Evolutionary conservation across 768 basidiomycete genomes (phyloP).

Genomic region (Leccinum boreale): DNA sequence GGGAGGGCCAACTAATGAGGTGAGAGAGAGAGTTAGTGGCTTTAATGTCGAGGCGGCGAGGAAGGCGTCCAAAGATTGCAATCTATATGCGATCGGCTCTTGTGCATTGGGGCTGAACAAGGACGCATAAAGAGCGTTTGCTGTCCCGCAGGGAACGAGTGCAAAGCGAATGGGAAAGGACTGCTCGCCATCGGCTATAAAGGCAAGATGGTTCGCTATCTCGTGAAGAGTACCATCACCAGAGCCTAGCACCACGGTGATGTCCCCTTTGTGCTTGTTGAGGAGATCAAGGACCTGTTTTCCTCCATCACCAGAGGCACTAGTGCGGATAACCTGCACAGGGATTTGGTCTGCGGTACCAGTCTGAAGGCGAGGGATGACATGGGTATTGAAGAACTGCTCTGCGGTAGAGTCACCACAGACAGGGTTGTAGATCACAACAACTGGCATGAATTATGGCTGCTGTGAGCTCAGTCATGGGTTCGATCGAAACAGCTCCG

Average conservation of each 20-base stretch:
- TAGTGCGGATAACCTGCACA: conserved; percentile 45
- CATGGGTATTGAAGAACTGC: conserved; percentile 53
- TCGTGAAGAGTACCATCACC: conserved; percentile 95
- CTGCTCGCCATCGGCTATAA: conserved; percentile 13
- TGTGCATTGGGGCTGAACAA: conserved; percentile 55
- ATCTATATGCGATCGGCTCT: conserved; percentile 38
- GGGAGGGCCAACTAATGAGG: conserved; percentile 39
- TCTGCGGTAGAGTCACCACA: conserved; percentile 59
- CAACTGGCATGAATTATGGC: conserved; percentile 40
- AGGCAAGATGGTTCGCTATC: conserved; percentile 60
- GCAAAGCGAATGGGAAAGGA: conserved; percentile 39
- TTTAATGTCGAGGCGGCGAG: conserved; percentile 35
- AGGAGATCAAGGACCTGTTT: conserved; percentile 41
- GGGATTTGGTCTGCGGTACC: conserved; percentile 30
- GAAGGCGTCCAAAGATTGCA: conserved; percentile 56
- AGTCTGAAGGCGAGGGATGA: conserved; percentile 58
- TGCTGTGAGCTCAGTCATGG: not conserved
- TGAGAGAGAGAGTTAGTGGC: conserved; percentile 54
- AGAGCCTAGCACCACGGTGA: conserved; percentile 63
- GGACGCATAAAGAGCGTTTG: conserved; percentile 85
- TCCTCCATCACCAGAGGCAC: conserved; percentile 54
- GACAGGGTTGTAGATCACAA: conserved; percentile 75
- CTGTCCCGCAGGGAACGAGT: conserved; percentile 80
- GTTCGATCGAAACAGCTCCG: not conserved
- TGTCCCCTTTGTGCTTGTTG: conserved; percentile 23